Evolutionary conservation across 2,329 filamentous ascomycete species (phyloP).

Genomic region (Curvularia sp.): DNA sequence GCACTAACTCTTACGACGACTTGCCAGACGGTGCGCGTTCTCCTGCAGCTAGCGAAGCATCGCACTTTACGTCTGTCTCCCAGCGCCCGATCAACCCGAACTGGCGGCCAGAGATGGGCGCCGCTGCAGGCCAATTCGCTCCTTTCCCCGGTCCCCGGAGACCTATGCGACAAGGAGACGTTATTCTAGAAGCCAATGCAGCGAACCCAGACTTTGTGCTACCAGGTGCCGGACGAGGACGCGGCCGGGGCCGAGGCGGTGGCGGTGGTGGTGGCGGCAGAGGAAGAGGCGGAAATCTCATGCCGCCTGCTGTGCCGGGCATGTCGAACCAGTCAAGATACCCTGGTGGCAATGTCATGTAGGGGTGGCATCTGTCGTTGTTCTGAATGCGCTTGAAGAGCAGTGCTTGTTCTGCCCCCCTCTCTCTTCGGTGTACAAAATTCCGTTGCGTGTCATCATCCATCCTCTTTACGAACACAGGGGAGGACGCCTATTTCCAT

Average conservation of each 20-base stretch:
- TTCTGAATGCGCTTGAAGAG: background rate
- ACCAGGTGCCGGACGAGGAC: conserved; percentile 56
- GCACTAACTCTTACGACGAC: conserved; percentile 67
- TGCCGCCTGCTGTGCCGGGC: conserved; percentile 36
- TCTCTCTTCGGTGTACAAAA: conserved; percentile 12
- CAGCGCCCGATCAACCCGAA: conserved; percentile 88
- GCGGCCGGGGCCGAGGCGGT: conserved; percentile 43
- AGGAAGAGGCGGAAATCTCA: conserved; percentile 40
- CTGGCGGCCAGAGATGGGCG: conserved; percentile 69
- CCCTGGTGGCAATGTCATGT: conserved; percentile 44
- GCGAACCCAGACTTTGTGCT: conserved; percentile 88
- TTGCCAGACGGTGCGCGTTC: conserved; percentile 70
- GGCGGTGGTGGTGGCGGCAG: conserved; percentile 29
- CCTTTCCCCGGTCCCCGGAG: conserved; percentile 40
- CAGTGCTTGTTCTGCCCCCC: background rate
- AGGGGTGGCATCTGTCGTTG: conserved; percentile 19
- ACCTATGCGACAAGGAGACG: conserved; percentile 66
- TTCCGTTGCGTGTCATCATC: background rate
- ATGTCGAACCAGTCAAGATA: conserved; percentile 45
- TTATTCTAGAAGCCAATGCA: conserved; percentile 67
- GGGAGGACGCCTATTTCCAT: background rate
- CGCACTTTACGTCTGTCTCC: conserved; percentile 87
- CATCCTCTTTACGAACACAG: conserved; percentile 7
- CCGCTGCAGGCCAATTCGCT: conserved; percentile 49
- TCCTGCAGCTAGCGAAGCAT: conserved; percentile 76